These are phyloP conservation scores for Dactylellina cionopaga DNA, from an alignment of 2,329 filamentous ascomycete genomes.

Conservation along the genomic window DNA sequence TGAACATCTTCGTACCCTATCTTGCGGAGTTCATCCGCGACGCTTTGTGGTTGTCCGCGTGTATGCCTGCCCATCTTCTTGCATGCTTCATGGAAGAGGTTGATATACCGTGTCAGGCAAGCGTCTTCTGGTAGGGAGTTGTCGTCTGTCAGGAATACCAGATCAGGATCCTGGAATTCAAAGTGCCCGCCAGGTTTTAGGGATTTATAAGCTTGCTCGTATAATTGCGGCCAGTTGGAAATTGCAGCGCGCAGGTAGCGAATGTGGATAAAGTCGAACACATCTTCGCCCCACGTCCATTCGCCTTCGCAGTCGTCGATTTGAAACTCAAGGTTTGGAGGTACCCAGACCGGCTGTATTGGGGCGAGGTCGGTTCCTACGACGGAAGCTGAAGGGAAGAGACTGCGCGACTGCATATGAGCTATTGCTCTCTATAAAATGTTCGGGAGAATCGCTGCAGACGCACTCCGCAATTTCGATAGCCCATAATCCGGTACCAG, in stretches of 20 bases:
- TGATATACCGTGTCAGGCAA: slow-evolving; percentile 24
- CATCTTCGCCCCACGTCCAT: slow-evolving; percentile 51
- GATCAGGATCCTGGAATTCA: slow-evolving; percentile 52
- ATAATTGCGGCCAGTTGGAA: slow-evolving; percentile 50
- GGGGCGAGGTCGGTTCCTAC: slow-evolving; percentile 59
- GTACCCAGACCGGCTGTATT: slow-evolving; percentile 59
- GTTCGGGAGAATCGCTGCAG: background rate
- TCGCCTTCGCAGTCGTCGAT: slow-evolving; percentile 59
- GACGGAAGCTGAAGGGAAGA: slow-evolving; percentile 54
- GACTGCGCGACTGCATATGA: slow-evolving; percentile 44
- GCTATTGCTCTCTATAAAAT: slow-evolving; percentile 52
- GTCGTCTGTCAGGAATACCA: slow-evolving; percentile 47
- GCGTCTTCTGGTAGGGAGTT: slow-evolving; percentile 29
- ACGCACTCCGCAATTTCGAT: slow-evolving; percentile 59
- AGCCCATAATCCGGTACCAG: slow-evolving; percentile 64
- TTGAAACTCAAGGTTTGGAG: slow-evolving; percentile 58
- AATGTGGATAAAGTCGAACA: slow-evolving; percentile 55
- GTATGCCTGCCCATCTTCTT: slow-evolving; percentile 40
- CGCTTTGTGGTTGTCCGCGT: slow-evolving; percentile 34
- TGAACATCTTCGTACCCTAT: slow-evolving; percentile 60
- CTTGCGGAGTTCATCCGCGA: slow-evolving; percentile 57
- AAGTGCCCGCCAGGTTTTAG: slow-evolving; percentile 52
- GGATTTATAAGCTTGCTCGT: slow-evolving; percentile 46
- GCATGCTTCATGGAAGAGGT: slow-evolving; percentile 38
- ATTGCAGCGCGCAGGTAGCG: slow-evolving; percentile 53